Base-by-base conservation (phyloP, 805 yeast species). In the Teunomyces funiuensis region DNA sequence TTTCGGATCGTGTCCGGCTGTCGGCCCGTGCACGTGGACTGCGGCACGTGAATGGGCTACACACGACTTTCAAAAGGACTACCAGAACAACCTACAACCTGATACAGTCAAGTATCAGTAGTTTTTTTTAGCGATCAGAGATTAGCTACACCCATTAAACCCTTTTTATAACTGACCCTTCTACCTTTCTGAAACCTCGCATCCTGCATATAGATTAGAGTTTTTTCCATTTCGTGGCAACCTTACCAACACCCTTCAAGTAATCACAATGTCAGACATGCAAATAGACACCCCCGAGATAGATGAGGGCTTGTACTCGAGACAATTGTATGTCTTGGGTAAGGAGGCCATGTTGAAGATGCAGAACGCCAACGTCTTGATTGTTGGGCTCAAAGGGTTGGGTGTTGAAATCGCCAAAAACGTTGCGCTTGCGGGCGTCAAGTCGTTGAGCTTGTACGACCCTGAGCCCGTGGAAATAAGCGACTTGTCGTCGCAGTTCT, bases 381-480 rank as follows among this genome's bases (percentile, higher is more conserved):
- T 93, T 36, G 79, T 90, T 48, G 99, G 99, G 3, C 71, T 91
- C 42, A 83, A 81, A 59, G 99, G 99, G 36, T 71, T 93, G 36
- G 99, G 99, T 57, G 77, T 88, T 31, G 99, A 93, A 67, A 88
- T 93, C 43, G 97, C 99, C 17, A 93, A 93, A 68, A 93, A 93
- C 65, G 88, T 93, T 42, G 95, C 96, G 0, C 74, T 93, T 28
- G 99, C 99, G 2, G 99, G 99, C 57, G 99, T 93, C 54, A 93
- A 93, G 69, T 83, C 95, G 6, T 70, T 93, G 53, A 73, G 95
- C 6, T 64, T 93, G 23, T 88, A 83, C 61, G 99, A 93, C 58
- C 95, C 96, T 9, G 71, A 70, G 14, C 76, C 80, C 1, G 84
- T 85, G 15, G 63, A 72, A 41, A 50, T 88, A 33, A 74, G 66